phyloP scores from a whole-genome alignment of 805 yeast species.

The Zygosaccharomyces kombuchaensis region DNA sequence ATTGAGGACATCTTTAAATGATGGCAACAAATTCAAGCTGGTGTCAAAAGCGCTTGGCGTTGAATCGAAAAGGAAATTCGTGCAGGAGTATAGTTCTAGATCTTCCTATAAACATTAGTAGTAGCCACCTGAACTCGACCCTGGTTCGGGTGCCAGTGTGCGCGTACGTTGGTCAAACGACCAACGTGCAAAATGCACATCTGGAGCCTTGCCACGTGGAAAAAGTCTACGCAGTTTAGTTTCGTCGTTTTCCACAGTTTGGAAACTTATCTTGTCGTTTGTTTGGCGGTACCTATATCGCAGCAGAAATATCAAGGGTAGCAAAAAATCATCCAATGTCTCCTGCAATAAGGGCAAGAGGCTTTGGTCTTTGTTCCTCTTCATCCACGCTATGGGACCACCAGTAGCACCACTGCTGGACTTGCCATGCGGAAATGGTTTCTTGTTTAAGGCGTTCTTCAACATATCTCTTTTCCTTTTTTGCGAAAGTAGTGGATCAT shows the following conservation, averaged over 20 bases:
- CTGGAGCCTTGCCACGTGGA: conserved; percentile 30
- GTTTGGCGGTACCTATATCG: conserved; percentile 29
- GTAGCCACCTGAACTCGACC: conserved; percentile 6
- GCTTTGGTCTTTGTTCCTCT: conserved; percentile 2
- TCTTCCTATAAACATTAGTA: conserved; percentile 8
- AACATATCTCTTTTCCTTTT: conserved; percentile 16
- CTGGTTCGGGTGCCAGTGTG: conserved; percentile 1
- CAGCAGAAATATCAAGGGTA: conserved; percentile 27
- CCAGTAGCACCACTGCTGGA: neutral
- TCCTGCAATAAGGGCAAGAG: conserved; percentile 25
- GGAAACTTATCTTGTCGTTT: conserved; percentile 29
- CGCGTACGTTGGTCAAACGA: conserved; percentile 13
- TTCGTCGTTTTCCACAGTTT: conserved; percentile 20
- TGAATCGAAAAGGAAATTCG: conserved; percentile 43
- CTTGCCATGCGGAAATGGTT: neutral
- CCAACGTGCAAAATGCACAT: conserved; percentile 24
- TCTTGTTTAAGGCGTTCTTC: conserved; percentile 11
- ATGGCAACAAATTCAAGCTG: conserved; percentile 46
- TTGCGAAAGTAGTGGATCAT: conserved; percentile 12
- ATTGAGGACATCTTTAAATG: conserved; percentile 35
- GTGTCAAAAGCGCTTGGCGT: conserved; percentile 44
- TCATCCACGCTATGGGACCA: conserved; percentile 2
- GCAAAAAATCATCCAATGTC: conserved; percentile 26
- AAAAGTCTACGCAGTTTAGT: conserved; percentile 13
- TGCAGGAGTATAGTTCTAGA: conserved; percentile 29